Base-by-base conservation (phyloP, 164 flowering plant species). In the Piper longum region DNA sequence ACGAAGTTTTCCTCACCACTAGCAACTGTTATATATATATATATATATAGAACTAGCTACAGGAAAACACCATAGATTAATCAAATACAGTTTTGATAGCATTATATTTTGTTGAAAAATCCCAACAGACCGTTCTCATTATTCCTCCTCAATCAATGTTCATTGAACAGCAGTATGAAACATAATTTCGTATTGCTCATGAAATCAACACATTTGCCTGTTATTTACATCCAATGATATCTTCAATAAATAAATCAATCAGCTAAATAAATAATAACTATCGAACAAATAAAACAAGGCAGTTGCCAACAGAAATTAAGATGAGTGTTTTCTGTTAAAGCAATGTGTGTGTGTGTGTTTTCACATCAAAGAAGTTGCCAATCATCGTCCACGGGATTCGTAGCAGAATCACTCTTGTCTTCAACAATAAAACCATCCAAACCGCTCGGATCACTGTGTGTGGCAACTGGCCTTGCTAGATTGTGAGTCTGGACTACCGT, bases 351-450 rank as follows among this genome's bases (percentile, higher is more conserved):
- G 3, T 8, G 52, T 48, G 7, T 57, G 16, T 41, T 26, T 16
- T 7, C 36, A 13, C 42, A 36, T 84, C 75, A 91, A 39, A 91
- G 91, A 54, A 91, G 75, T 67, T 91, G 96, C 96, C 98, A 91
- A 16, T 88, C 98, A 68, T 88, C 96, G 65, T 83, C 91, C 12
- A 74, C 70, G 11, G 73, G 63, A 67, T 56, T 5, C 5, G 58
- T 74, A 57, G 69, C 83, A 0, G 62, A 63, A 55, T 75, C 74
- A 55, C 43, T 56, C 41, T 69, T 59, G 58, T 67, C 67, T 18
- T 57, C 60, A 55, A 71, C 82, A 44, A 26, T 26, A 13, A 69
- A 63, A 67, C 72, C 67, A 66, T 74, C 77, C 63, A 67, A 75
- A 13, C 70, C 77, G 5, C 42, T 12, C 62, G 43, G 16, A 56